Evolutionary conservation across 1,284 basidiomycete genomes (phyloP), one percentile per base, ranked within the genome.

Genomic region (Puccinia triticina): DNA sequence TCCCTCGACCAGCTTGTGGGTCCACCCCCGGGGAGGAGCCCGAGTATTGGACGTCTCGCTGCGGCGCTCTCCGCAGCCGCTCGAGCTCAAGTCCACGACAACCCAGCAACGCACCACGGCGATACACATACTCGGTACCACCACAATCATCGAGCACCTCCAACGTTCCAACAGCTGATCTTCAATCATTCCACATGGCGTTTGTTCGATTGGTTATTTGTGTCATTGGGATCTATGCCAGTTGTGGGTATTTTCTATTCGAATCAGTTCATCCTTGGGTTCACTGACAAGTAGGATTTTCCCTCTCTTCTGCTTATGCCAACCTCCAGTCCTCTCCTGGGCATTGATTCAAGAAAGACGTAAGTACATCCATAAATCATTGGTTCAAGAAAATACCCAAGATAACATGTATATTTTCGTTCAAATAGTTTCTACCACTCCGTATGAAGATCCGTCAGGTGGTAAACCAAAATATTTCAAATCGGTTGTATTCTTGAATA

Each of bases 401-500:
- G 12, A 21, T 18, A 29, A 50, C 69, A 18, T n/a, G 43, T 40
- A 50, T 26, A 37, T 67, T 32, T 0, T 48, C 23, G 5, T 37
- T 0, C 26, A 34, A 50, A 0, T 32, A 80, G 77, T 80, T 40
- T 80, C 77, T 11, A 80, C 77, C 50, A 80, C 77, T n/a, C 77
- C 77, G 21, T 80, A 80, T 59, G 43, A 71, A 14, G 77, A 80
- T 80, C 77, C 77, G 7, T 72, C 50, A 29, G 77, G 77, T n/a
- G 77, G 86, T 86, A 80, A 80, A 72, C 77, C 77, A 23, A 80
- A 61, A 82, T 85, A 82, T 82, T 97, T 97, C 89, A 91, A 92
- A 85, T 95, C 93, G 0, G 91, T 94, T 0, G 89, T 96, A 29
- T 93, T 96, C 86, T 90, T 98, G 88, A 93, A 93, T 84, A 94